Evolutionary conservation across 306 rosid species (phyloP).

Genomic region (Comarum palustre): DNA sequence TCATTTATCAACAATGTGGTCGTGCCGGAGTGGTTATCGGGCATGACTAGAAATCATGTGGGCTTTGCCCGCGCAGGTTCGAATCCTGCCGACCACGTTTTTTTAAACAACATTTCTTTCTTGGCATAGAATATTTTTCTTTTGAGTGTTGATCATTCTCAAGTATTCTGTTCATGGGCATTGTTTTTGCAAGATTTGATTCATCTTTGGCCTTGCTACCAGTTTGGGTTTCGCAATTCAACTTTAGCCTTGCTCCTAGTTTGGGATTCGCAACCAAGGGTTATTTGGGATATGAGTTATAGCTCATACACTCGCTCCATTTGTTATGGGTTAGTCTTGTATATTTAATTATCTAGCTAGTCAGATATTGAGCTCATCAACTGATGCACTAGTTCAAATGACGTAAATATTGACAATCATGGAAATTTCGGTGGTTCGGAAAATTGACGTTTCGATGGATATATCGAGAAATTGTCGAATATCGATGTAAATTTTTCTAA

Average conservation of each 20-base stretch:
- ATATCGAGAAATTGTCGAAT: too few species aligned
- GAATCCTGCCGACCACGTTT: slow-evolving; percentile 57
- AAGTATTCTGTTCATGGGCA: neutral
- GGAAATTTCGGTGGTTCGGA: too few species aligned
- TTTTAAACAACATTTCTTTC: neutral
- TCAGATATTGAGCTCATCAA: too few species aligned
- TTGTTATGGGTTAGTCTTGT: too few species aligned
- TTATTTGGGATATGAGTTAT: neutral
- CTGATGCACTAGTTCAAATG: too few species aligned
- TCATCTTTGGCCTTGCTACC: neutral
- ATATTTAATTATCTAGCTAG: too few species aligned
- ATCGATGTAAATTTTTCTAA: too few species aligned
- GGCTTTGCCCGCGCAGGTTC: slow-evolving; percentile 75
- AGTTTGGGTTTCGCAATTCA: neutral
- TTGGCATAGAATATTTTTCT: too few species aligned
- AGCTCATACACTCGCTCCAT: neutral
- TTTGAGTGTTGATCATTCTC: too few species aligned
- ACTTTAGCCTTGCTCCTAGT: neutral
- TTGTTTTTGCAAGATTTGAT: neutral
- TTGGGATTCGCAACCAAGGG: neutral
- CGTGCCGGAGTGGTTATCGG: slow-evolving; percentile 64
- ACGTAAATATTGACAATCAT: too few species aligned
- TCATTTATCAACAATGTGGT: too few species aligned
- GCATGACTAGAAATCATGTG: slow-evolving; percentile 74
- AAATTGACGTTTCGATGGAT: too few species aligned